Percentiles rank a stretch among this genome's conserved stretches.
Evolutionary conservation across 1,284 basidiomycete genomes (phyloP).

Genomic region (Agroathelia rolfsii): DNA sequence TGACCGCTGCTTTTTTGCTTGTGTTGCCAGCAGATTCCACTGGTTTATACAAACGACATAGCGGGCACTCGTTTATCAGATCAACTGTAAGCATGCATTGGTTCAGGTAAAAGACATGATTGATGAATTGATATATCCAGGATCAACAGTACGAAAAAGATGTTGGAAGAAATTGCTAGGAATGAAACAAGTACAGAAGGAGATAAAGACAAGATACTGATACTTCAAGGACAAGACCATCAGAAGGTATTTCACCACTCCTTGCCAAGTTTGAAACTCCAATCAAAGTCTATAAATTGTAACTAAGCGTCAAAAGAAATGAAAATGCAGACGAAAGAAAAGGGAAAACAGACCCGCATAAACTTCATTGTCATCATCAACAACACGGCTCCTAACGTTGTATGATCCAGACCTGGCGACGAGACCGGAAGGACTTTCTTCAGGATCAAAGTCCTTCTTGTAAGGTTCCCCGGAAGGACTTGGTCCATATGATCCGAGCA

Average conservation of each 20-base stretch:
- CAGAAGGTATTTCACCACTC: slow-evolving; percentile 47
- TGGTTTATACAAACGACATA: too few species aligned
- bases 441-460: slow-evolving; percentile 63
- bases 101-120: too few species aligned
- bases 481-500: slow-evolving; percentile 84
- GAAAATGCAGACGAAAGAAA: slow-evolving; percentile 1
- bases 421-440: slow-evolving; percentile 76
- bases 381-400: slow-evolving; percentile 66
- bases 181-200: too few species aligned
- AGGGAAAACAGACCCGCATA: slow-evolving; percentile 51
- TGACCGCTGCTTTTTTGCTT: too few species aligned
- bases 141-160: too few species aligned
- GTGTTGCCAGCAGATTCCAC: too few species aligned
- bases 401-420: slow-evolving; percentile 73
- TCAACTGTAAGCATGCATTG: too few species aligned
- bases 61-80: too few species aligned
- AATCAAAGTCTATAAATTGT: slow-evolving; percentile 69
- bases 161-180: too few species aligned
- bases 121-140: too few species aligned
- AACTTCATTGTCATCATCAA: slow-evolving; percentile 74
- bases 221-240: too few species aligned
- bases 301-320: slow-evolving; percentile 7
- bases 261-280: slow-evolving; percentile 74
- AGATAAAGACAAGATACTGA: too few species aligned
- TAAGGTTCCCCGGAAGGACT: slow-evolving; percentile 49